Evolutionary conservation across 495 filamentous ascomycete genomes (phyloP).

Genomic region (Xylaria grammica): DNA sequence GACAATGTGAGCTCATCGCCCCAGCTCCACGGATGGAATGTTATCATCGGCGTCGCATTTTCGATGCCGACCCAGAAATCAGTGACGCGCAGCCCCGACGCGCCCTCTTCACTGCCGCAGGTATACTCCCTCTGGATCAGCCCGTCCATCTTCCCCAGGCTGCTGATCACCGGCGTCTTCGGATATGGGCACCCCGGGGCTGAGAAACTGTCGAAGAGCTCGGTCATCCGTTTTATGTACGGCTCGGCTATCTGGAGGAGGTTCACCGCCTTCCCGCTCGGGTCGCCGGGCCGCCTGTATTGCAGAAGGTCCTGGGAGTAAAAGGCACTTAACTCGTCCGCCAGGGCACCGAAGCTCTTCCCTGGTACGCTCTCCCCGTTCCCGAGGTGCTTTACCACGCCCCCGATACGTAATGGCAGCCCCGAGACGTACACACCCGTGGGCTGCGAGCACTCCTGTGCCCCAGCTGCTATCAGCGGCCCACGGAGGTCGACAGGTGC

Average conservation of each 20-base stretch:
- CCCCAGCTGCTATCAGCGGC: conserved; percentile 6
- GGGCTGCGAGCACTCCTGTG: conserved; percentile 5
- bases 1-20: conserved; percentile 26
- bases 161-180: conserved; percentile 33
- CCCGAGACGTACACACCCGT: conserved; percentile 29
- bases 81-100: conserved; percentile 22
- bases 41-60: conserved; percentile 21
- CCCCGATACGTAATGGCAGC: conserved; percentile 28
- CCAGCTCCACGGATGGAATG: conserved; percentile 34
- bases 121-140: conserved; percentile 21
- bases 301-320: conserved; percentile 12
- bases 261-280: not conserved
- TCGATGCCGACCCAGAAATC: conserved; percentile 37
- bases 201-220: conserved; percentile 17
- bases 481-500: conserved; percentile 29
- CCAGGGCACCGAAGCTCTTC: conserved; percentile 24
- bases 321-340: conserved; percentile 13
- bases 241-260: conserved; percentile 22
- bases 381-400: conserved; percentile 1
- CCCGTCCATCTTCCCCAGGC: conserved; percentile 30
- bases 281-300: conserved; percentile 1
- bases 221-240: conserved; percentile 21
- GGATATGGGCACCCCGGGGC: conserved; percentile 17
- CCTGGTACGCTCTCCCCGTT: not conserved
- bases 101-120: not conserved